Evolutionary conservation across 2,329 filamentous ascomycete genomes (phyloP).

Genomic region (Penicillium expansum): DNA sequence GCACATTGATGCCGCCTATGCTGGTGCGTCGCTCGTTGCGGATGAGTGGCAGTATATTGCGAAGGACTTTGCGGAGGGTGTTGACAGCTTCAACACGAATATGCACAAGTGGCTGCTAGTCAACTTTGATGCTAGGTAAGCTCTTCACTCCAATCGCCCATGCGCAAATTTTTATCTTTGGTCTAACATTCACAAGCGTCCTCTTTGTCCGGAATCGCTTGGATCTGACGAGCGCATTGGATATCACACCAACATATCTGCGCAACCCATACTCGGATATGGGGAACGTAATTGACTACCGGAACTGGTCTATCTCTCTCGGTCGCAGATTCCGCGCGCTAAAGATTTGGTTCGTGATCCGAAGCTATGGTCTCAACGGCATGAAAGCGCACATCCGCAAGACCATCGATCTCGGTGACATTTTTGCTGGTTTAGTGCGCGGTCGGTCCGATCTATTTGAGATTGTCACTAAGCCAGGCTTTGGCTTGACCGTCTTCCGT

Average conservation of each 20-base stretch:
- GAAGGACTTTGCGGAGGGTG: constrained; percentile 55
- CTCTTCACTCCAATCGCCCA: background rate
- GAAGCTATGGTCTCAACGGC: constrained; percentile 75
- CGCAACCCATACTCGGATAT: constrained; percentile 76
- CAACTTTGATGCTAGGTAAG: constrained; percentile 72
- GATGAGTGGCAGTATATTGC: constrained; percentile 75
- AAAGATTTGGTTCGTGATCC: constrained; percentile 93
- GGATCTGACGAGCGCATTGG: constrained; percentile 76
- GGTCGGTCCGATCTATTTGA: constrained; percentile 68
- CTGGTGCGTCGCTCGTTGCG: constrained; percentile 77
- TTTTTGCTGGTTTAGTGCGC: constrained; percentile 62
- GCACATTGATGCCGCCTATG: constrained; percentile 91
- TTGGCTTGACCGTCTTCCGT: constrained; percentile 75
- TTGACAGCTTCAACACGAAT: constrained; percentile 92
- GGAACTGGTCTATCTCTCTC: constrained; percentile 95
- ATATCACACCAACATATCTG: constrained; percentile 77
- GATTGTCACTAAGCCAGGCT: constrained; percentile 70
- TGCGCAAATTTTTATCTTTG: background rate
- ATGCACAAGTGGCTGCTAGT: constrained; percentile 97
- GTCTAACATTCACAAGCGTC: constrained; percentile 55
- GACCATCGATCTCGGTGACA: constrained; percentile 66
- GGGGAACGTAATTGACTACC: constrained; percentile 87
- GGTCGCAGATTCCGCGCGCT: constrained; percentile 82
- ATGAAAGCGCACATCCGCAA: constrained; percentile 70
- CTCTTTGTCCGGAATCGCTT: constrained; percentile 73